Evolutionary conservation across 228 moss, liverwort and hornwort genomes (phyloP).

Genomic region (Sphagnum fallax): DNA sequence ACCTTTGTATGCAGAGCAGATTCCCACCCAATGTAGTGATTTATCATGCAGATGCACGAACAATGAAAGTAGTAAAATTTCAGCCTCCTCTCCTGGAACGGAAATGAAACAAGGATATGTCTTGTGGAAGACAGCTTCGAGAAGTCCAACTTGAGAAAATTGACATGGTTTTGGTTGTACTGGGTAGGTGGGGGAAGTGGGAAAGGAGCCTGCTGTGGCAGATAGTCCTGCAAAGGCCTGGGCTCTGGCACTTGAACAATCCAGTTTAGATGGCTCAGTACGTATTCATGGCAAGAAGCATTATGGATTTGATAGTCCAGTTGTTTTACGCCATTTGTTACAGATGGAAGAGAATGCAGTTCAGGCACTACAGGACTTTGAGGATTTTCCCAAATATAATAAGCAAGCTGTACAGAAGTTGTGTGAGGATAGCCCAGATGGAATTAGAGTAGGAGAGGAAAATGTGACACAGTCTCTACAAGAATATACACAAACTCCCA

Average conservation of each 20-base stretch:
- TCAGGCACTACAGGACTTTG: background rate
- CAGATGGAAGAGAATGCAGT: constrained; percentile 4
- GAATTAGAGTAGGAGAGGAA: background rate
- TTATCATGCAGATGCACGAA: too few relatives aligned
- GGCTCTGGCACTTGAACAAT: constrained; percentile 18
- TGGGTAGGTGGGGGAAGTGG: constrained; percentile 19
- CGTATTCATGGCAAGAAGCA: constrained; percentile 33
- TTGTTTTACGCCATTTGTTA: constrained; percentile 9
- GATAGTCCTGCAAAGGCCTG: constrained; percentile 28
- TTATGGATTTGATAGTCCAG: constrained; percentile 26
- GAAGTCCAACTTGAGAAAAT: background rate
- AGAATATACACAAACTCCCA: background rate
- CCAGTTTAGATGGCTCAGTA: constrained; percentile 5
- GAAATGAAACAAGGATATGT: too few relatives aligned
- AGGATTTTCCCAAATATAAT: too few relatives aligned
- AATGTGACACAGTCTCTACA: background rate
- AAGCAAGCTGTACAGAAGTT: background rate
- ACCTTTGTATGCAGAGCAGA: too few relatives aligned
- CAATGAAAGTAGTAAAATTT: too few relatives aligned
- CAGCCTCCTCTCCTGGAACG: too few relatives aligned
- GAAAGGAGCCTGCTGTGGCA: constrained; percentile 8
- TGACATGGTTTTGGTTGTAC: background rate
- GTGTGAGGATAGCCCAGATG: background rate
- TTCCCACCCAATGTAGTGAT: too few relatives aligned
- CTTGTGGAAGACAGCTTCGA: too few relatives aligned